phyloP scores from a whole-genome alignment of 306 rosid genomes.

The Medicago ruthenica region DNA sequence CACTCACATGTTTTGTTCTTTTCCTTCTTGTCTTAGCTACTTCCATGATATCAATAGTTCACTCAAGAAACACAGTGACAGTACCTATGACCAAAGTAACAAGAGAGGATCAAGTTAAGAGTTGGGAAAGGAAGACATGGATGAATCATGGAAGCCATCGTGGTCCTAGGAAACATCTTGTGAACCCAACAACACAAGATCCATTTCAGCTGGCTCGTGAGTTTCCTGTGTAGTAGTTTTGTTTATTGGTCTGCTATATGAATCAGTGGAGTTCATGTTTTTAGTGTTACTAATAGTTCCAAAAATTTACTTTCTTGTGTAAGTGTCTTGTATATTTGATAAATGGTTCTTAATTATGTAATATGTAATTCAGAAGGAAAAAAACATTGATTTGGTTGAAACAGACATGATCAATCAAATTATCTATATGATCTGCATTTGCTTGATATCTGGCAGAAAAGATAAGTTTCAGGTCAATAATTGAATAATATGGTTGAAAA shows the following conservation, averaged over 20 bases:
- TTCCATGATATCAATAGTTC: constrained; percentile 42
- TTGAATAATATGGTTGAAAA: constrained; percentile 36
- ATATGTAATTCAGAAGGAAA: background rate
- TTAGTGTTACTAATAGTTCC: constrained; percentile 14
- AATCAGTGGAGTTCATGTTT: constrained; percentile 31
- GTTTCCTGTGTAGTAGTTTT: constrained; percentile 51
- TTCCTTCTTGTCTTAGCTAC: constrained; percentile 45
- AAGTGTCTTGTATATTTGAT: constrained; percentile 19
- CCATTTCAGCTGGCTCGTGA: constrained; percentile 59
- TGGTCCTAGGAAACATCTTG: constrained; percentile 63
- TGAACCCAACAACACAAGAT: constrained; percentile 54
- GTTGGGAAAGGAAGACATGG: constrained; percentile 59
- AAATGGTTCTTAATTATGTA: background rate
- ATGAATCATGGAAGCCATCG: constrained; percentile 81
- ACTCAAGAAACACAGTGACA: constrained; percentile 31
- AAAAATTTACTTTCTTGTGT: constrained; percentile 16
- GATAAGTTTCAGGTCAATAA: constrained; percentile 29
- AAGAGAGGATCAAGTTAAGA: constrained; percentile 12
- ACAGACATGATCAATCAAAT: background rate
- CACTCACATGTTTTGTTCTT: constrained; percentile 53
- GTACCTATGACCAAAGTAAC: constrained; percentile 20
- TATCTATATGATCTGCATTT: constrained; percentile 33
- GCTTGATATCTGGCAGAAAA: background rate
- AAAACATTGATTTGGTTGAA: constrained; percentile 22
- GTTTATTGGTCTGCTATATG: background rate